Conservation (phyloP, 257 asterid genomes). For the Echium plantagineum region DNA sequence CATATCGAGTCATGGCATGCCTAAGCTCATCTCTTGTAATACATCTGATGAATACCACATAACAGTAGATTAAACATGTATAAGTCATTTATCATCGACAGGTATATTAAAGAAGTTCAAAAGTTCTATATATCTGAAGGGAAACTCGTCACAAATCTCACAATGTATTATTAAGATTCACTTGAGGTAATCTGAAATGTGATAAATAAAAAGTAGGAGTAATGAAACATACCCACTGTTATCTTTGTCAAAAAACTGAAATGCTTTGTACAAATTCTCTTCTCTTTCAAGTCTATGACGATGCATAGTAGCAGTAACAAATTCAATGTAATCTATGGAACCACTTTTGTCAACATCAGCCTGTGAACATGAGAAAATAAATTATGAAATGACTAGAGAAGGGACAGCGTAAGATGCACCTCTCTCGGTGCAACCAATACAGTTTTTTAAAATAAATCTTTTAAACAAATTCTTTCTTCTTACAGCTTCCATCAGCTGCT, state of each 20-base stretch:
- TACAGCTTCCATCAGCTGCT: constrained; percentile 90
- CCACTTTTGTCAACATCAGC: constrained; percentile 88
- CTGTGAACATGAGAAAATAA: constrained; percentile 19
- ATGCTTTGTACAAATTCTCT: constrained; percentile 64
- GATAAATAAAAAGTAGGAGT: not conserved
- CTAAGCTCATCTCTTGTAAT: constrained; percentile 92
- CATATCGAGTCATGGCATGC: constrained; percentile 66
- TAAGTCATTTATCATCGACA: not conserved
- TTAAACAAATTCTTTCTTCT: constrained; percentile 5
- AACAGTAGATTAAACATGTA: not conserved
- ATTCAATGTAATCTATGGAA: constrained; percentile 72
- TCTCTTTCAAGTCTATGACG: constrained; percentile 78
- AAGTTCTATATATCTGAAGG: not conserved
- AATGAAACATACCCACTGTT: constrained; percentile 41
- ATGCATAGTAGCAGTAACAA: constrained; percentile 87
- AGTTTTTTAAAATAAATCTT: too few species aligned
- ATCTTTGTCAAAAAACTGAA: constrained; percentile 70
- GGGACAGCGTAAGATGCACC: not conserved
- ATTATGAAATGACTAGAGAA: not conserved
- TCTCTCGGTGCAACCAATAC: not conserved
- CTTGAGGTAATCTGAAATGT: too few species aligned
- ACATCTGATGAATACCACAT: constrained; percentile 25
- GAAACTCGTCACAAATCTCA: too few species aligned
- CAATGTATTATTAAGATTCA: not conserved
- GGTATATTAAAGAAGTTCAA: not conserved